phyloP scores from a whole-genome alignment of 2,329 filamentous ascomycete species.

The Drechslerella dactyloides region DNA sequence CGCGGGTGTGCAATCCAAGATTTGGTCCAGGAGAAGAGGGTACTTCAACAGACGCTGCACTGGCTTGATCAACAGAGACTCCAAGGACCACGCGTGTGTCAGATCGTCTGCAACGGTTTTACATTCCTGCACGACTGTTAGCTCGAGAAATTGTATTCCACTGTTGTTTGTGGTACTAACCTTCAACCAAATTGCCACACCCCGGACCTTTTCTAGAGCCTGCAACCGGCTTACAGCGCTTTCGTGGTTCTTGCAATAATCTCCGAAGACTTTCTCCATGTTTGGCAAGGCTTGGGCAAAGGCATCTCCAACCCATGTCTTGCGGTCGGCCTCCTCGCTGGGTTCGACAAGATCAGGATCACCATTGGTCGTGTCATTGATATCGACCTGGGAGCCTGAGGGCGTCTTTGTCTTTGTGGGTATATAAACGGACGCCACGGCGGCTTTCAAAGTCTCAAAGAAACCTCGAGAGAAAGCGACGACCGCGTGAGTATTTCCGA shows the following conservation, averaged over 20 bases:
- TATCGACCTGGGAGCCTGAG: conserved; percentile 56
- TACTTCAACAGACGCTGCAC: conserved; percentile 95
- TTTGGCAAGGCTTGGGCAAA: conserved; percentile 65
- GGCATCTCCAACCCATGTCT: conserved; percentile 66
- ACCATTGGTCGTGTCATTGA: conserved; percentile 52
- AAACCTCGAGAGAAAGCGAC: conserved; percentile 84
- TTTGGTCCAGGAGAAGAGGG: conserved; percentile 78
- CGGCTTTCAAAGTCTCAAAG: conserved; percentile 78
- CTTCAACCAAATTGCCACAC: conserved; percentile 79
- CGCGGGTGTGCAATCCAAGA: conserved; percentile 77
- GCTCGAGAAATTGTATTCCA: conserved; percentile 4
- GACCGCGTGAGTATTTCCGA: conserved; percentile 90
- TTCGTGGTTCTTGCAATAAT: conserved; percentile 70
- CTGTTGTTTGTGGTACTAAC: conserved; percentile 33
- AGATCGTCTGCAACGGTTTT: conserved; percentile 90
- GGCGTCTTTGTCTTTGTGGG: conserved; percentile 53
- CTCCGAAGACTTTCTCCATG: conserved; percentile 71
- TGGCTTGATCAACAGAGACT: conserved; percentile 95
- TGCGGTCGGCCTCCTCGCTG: conserved; percentile 66
- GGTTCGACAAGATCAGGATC: conserved; percentile 54
- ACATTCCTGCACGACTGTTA: conserved; percentile 67
- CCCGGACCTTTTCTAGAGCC: conserved; percentile 65
- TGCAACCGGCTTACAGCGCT: conserved; percentile 69
- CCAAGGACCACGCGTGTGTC: conserved; percentile 91
- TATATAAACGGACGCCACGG: conserved; percentile 78